Evolutionary conservation across 2,329 filamentous ascomycete species (phyloP).

Genomic region (Paracamarosporium sp.): DNA sequence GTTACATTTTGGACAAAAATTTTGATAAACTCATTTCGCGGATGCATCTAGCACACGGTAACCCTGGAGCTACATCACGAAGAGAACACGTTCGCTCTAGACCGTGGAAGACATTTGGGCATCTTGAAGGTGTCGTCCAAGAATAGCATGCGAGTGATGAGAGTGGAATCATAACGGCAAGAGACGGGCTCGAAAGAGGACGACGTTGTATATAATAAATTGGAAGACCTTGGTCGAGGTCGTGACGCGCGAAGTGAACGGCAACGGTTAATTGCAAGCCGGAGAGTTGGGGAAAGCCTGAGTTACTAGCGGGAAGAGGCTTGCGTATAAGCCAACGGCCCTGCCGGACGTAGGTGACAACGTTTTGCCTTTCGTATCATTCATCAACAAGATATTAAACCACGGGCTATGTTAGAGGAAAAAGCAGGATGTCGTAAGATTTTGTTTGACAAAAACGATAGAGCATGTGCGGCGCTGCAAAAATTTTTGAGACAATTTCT

Average conservation of each 20-base stretch:
- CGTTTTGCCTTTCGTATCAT: slow-evolving; percentile 29
- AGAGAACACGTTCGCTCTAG: slow-evolving; percentile 33
- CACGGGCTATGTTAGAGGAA: background rate
- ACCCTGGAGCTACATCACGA: slow-evolving; percentile 16
- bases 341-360: slow-evolving; percentile 7
- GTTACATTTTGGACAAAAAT: slow-evolving; percentile 24
- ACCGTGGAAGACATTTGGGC: slow-evolving; percentile 27
- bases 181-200: slow-evolving; percentile 17
- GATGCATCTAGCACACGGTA: slow-evolving; percentile 24
- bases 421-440: background rate
- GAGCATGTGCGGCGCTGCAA: slow-evolving; percentile 1
- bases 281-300: slow-evolving; percentile 25
- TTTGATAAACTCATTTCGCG: slow-evolving; percentile 30
- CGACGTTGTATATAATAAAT: slow-evolving; percentile 41
- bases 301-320: slow-evolving; percentile 29
- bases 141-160: slow-evolving; percentile 29
- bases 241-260: slow-evolving; percentile 24
- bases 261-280: slow-evolving; percentile 35
- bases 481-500: background rate
- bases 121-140: slow-evolving; percentile 19
- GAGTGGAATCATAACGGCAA: slow-evolving; percentile 23
- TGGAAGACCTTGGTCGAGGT: slow-evolving; percentile 39
- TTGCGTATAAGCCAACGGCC: slow-evolving; percentile 19
- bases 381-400: slow-evolving; percentile 33
- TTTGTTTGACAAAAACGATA: slow-evolving; percentile 10